Percentiles rank a stretch among this genome's conserved stretches.
These are phyloP conservation scores for Sporothrix inflata DNA, from an alignment of 2,329 filamentous ascomycete genomes.

Conservation along the genomic window DNA sequence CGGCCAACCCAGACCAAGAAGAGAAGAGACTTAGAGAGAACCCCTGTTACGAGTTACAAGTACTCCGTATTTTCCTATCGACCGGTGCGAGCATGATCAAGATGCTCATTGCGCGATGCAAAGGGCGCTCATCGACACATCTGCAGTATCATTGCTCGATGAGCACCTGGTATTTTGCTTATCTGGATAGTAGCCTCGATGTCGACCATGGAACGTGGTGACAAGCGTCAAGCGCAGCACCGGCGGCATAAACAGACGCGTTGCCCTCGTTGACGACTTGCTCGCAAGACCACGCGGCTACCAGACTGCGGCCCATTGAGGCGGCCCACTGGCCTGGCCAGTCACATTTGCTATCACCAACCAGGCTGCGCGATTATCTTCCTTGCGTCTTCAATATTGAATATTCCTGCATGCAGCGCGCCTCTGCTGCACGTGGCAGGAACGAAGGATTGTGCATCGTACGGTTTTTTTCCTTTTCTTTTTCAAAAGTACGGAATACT, in stretches of 20 bases:
- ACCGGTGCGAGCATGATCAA: not conserved
- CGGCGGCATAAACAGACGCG: conserved; percentile 16
- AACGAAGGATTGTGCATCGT: conserved; percentile 9
- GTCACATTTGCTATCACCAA: not conserved
- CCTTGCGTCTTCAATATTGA: conserved; percentile 11
- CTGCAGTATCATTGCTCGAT: conserved; percentile 8
- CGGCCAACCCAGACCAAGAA: not conserved
- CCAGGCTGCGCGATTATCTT: conserved; percentile 21
- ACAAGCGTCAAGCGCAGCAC: not conserved
- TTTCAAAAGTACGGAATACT: not conserved
- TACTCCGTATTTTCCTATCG: not conserved
- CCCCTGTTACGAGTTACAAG: not conserved
- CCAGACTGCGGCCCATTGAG: not conserved
- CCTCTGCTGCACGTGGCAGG: conserved; percentile 16
- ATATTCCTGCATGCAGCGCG: not conserved
- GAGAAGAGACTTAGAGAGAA: not conserved
- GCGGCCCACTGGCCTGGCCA: not conserved
- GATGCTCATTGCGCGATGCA: not conserved
- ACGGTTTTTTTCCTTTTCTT: not conserved
- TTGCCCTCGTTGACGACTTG: not conserved
- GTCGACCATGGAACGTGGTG: not conserved
- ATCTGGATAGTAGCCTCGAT: not conserved
- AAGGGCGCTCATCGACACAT: not conserved
- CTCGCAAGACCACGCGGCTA: not conserved
- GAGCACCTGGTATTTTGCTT: not conserved